Base-by-base conservation (phyloP, 1,284 basidiomycete genomes). In the Pseudozyma hubeiensis region DNA sequence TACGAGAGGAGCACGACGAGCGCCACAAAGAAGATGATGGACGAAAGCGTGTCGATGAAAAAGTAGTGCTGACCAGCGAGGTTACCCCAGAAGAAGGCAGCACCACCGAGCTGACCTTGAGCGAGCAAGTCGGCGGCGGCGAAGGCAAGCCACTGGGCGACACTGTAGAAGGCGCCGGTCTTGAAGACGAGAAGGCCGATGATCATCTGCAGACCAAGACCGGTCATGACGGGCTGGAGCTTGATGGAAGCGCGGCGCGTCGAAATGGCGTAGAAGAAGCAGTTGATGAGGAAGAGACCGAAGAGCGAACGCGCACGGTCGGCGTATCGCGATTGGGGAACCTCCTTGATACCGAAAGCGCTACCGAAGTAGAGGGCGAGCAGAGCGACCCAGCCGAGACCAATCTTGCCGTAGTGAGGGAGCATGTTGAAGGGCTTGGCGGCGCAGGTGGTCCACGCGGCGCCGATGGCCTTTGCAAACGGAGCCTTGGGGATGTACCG, bases 1-100 rank as follows among this genome's bases (percentile, higher is more conserved):
- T 87, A 87, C 24, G 90, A 81, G 82, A 91, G 92, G 17, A 88
- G 81, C 14, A 87, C 53, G 78, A 88, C 90, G 43, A 92, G 86
- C 30, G 79, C 71, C 10, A 88, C 87, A 84, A 92, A 92, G 46
- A 88, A 78, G 60, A 87, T 74, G 84, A 92, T 91, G 17, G 90
- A 90, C 7, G 86, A 84, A 48, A 92, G 85, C 41, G 65, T 73
- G 67, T 78, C 75, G 75, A 80, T 65, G 76, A 81, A 81, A 66
- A 81, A 81, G 74, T 72, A 77, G 68, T 61, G 53, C 47, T 71
- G 61, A 39, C 61, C 62, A 13, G 68, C 69, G 33, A 66, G 65
- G 34, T 62, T 13, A 34, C 65, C 58, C 76, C 78, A 81, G 78
- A 80, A 81, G 74, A 81, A 81, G 51, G 72, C 65, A 31, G 78